Percentiles rank a stretch among this genome's conserved stretches.
phyloP scores from a whole-genome alignment of 1,284 basidiomycete species.

The Cryptococcus sp. region DNA sequence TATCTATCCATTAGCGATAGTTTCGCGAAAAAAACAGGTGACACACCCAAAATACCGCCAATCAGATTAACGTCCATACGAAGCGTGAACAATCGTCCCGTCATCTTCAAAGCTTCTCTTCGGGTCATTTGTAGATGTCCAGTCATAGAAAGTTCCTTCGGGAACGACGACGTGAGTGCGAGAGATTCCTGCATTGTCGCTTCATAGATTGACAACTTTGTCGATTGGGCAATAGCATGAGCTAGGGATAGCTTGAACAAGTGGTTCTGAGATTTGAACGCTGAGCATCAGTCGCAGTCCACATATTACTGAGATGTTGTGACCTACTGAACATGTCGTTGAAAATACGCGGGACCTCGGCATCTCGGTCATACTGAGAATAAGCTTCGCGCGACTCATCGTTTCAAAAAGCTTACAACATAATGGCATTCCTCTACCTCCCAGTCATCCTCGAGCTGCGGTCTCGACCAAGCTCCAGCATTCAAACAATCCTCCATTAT shows the following conservation, averaged over 20 bases:
- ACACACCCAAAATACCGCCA: slow-evolving; percentile 71
- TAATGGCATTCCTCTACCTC: slow-evolving; percentile 88
- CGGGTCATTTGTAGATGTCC: slow-evolving; percentile 75
- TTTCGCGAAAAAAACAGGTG: slow-evolving; percentile 1
- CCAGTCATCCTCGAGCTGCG: slow-evolving; percentile 63
- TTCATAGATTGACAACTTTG: slow-evolving; percentile 85
- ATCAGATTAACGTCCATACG: slow-evolving; percentile 87
- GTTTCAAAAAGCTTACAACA: slow-evolving; percentile 53
- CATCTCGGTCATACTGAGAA: slow-evolving; percentile 72
- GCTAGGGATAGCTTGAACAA: slow-evolving; percentile 71
- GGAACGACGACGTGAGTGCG: slow-evolving; percentile 75
- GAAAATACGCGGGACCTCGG: slow-evolving; percentile 79
- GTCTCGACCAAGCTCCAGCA: slow-evolving; percentile 62
- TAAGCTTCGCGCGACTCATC: not conserved
- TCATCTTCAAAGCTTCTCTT: slow-evolving; percentile 78
- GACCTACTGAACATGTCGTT: slow-evolving; percentile 52
- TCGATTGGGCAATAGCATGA: slow-evolving; percentile 91
- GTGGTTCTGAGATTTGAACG: slow-evolving; percentile 83
- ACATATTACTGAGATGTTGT: not conserved
- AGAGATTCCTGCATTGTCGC: slow-evolving; percentile 73
- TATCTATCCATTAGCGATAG: slow-evolving; percentile 57
- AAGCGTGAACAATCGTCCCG: slow-evolving; percentile 81
- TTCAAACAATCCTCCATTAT: slow-evolving; percentile 76
- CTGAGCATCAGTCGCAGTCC: slow-evolving; percentile 46
- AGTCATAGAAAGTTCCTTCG: slow-evolving; percentile 73